Conservation (phyloP, 2,329 filamentous ascomycete species). For the Aspergillus viridinutans region DNA sequence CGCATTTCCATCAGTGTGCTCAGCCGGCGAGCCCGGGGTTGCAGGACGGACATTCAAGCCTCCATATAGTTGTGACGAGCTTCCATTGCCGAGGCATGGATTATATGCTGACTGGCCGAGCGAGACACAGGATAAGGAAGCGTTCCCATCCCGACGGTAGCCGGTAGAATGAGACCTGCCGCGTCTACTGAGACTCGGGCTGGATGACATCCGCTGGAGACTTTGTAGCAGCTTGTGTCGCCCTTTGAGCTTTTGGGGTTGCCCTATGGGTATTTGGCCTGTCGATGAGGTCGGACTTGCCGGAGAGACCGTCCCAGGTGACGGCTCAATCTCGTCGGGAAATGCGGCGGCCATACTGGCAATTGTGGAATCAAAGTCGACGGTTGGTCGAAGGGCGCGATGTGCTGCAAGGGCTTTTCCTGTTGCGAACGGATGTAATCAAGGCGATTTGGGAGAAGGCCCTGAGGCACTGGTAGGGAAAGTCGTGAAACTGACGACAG, state of each 20-base stretch:
- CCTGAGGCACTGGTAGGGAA: neutral
- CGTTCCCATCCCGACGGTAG: slow-evolving; percentile 60
- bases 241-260: slow-evolving; percentile 59
- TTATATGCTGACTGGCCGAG: slow-evolving; percentile 52
- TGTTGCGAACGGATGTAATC: neutral
- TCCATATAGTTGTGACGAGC: slow-evolving; percentile 54
- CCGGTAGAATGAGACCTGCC: slow-evolving; percentile 63
- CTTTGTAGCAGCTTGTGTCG: slow-evolving; percentile 67
- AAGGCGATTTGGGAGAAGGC: neutral
- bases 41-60: slow-evolving; percentile 55
- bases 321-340: slow-evolving; percentile 27
- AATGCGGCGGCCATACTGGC: slow-evolving; percentile 27
- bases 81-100: slow-evolving; percentile 52
- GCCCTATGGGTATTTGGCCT: slow-evolving; percentile 37
- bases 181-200: slow-evolving; percentile 63
- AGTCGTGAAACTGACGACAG: slow-evolving; percentile 6
- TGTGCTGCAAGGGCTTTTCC: neutral
- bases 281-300: slow-evolving; percentile 30
- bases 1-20: slow-evolving; percentile 51
- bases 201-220: slow-evolving; percentile 77
- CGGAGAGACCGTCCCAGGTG: slow-evolving; percentile 31
- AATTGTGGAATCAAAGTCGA: neutral
- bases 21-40: slow-evolving; percentile 45
- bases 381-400: neutral
- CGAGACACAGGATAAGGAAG: slow-evolving; percentile 62